A percentile compares a stretch with the other conserved stretches of the same genome.
These are phyloP conservation scores for Rhipidocladum racemiflorum DNA, from an alignment of 176 grass and related monocot species.

Conservation along the genomic window DNA sequence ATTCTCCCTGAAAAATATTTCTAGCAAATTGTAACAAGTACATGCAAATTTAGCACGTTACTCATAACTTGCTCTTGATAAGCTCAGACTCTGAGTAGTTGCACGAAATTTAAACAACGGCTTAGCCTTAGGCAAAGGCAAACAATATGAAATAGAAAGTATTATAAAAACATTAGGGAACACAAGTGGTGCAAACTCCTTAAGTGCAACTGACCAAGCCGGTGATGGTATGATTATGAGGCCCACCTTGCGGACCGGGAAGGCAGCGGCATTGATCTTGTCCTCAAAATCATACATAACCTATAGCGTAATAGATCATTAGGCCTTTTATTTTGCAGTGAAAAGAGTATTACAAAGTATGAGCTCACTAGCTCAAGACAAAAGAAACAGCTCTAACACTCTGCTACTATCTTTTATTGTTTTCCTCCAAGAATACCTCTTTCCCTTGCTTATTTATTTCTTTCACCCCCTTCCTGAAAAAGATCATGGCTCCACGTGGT, in stretches of 20 bases:
- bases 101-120: conserved; percentile 46
- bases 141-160: conserved; percentile 17
- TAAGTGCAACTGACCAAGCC: conserved; percentile 96
- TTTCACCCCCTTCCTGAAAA: too few relatives aligned
- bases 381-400: conserved; percentile 29
- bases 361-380: background rate
- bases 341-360: background rate
- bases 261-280: too few relatives aligned
- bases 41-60: conserved; percentile 93
- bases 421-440: conserved; percentile 47
- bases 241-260: too few relatives aligned
- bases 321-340: conserved; percentile 3
- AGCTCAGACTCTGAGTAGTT: conserved; percentile 71
- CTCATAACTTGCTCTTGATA: conserved; percentile 98
- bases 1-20: background rate
- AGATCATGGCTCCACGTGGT: too few relatives aligned
- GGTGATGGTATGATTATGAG: too few relatives aligned
- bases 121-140: conserved; percentile 22
- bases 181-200: conserved; percentile 56
- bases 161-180: conserved; percentile 19
- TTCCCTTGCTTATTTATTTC: conserved; percentile 90
- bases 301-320: conserved; percentile 16
- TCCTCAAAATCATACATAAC: too few relatives aligned
- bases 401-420: conserved; percentile 23
- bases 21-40: conserved; percentile 24